Evolutionary conservation across 2,329 filamentous ascomycete genomes (phyloP), one percentile per base, ranked within the genome.

Genomic region (Ascochyta fabae): DNA sequence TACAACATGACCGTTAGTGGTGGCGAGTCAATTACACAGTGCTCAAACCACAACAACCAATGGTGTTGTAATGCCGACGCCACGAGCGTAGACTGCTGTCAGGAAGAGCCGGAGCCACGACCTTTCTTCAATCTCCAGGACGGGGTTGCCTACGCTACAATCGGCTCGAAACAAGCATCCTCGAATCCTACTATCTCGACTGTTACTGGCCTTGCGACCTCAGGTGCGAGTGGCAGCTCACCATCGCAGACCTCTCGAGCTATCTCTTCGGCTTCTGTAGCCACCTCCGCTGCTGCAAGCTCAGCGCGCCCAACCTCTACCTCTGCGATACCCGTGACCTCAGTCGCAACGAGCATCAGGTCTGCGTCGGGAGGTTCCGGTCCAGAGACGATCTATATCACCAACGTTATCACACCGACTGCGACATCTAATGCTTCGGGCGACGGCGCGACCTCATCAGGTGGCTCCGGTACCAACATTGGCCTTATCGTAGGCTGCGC

Each of bases 61-160:
- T 75, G 71, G 71, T 75, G 73, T 53, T 75, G 73, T 58, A 69
- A 75, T 42, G 72, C 55, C 35, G 68, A 75, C 46, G 39, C 40
- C 10, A 36, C 34, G 5, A 22, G 67, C 36, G 69, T 74, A 1
- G 51, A 75, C 6, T 75, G 73, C 49, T 75, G 73, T 48, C 46
- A 70, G n/a, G 68, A 70, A 26, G 59, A 55, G 2, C 72, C 72
- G 1, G 45, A 59, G 15, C 65, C 70, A 33, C 64, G 71, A 15
- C 70, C 70, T 0, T 75, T 74, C 60, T 75, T 74, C 56, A 56
- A 56, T 9, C 68, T 75, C 1, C 60, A 65, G 19, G 58, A 72
- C 6, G 71, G 71, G n/a, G 55, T 52, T 7, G 63, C 65, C 9
- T 75, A 73, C 42, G 72, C 71, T 10, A 74, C 70, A 0, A 64